Base-by-base conservation (phyloP, 331 rosid genomes). In the Rhamnella rubrinervis region DNA sequence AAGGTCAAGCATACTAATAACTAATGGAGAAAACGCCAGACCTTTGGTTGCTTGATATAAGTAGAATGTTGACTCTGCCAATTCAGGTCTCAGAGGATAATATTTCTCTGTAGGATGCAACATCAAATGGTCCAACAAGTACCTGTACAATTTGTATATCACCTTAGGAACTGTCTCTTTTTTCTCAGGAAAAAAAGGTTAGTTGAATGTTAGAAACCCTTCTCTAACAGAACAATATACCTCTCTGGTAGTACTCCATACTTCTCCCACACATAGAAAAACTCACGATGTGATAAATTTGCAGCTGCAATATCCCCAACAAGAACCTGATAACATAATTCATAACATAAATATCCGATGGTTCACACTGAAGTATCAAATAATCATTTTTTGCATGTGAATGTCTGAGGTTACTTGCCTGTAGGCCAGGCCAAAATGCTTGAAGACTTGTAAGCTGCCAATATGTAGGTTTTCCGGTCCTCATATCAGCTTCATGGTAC, bases 361-460 rank as follows among this genome's bases (percentile, higher is more conserved):
- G 49, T 25, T 60, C 47, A 67, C 49, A 21, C 40, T 12, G 59
- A 53, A 67, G 52, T 44, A 26, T 41, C 44, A 72, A 80, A 47
- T 21, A 52, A 59, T 25, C 17, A 67, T 17, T 2, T 8, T 51
- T 41, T 61, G 50, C 51, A 70, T 61, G 73, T 14, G 7, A 65
- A 66, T 38, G 55, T 60, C 50, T 70, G 49, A 46, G 68, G 71
- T 28, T 76, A 77, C 88, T 85, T 80, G 77, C 96, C 96, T 93
- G 97, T 75, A 93, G 69, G 70, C 98, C 98, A 19, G 96, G 98
- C 98, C 98, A 88, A 88, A 93, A 93, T 58, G 97, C 98, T 80
- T 93, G 98, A 78, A 93, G 97, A 84, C 98, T 93, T 66, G 97
- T 93, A 67, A 93, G 97, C 80, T 93, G 98, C 98, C 98, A 88